Evolutionary conservation across 2,329 filamentous ascomycete species (phyloP).

Genomic region (Alternaria tenuissima): DNA sequence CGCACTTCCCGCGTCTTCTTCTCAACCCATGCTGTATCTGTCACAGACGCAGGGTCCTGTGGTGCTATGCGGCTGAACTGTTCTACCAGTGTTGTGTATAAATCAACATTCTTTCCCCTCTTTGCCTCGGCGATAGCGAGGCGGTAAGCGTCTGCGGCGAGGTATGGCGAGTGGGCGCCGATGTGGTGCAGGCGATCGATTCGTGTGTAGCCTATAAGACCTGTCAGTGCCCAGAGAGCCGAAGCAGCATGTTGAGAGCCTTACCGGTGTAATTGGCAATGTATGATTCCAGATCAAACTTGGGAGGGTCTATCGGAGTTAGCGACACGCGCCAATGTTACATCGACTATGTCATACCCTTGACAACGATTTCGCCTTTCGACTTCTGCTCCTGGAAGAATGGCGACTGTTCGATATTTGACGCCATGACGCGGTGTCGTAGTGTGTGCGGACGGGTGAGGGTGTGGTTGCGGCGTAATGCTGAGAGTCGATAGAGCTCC

Average conservation of each 20-base stretch:
- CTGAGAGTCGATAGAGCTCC: slow-evolving; percentile 18
- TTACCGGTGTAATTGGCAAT: slow-evolving; percentile 86
- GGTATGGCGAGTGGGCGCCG: slow-evolving; percentile 76
- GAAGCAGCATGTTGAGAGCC: slow-evolving; percentile 17
- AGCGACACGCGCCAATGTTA: slow-evolving; percentile 15
- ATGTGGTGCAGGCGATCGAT: slow-evolving; percentile 84
- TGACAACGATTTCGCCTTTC: slow-evolving; percentile 42
- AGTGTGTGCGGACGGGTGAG: slow-evolving; percentile 2
- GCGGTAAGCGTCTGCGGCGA: slow-evolving; percentile 82
- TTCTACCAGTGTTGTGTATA: slow-evolving; percentile 75
- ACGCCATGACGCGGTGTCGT: slow-evolving; percentile 35
- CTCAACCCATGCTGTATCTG: slow-evolving; percentile 80
- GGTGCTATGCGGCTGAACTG: slow-evolving; percentile 71
- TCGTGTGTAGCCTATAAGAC: slow-evolving; percentile 73
- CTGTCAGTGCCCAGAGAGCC: neutral
- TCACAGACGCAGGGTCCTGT: slow-evolving; percentile 70
- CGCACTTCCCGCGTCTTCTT: slow-evolving; percentile 71
- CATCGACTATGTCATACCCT: slow-evolving; percentile 32
- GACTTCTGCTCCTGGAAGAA: slow-evolving; percentile 45
- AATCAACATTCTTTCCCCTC: slow-evolving; percentile 72
- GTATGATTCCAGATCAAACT: slow-evolving; percentile 91
- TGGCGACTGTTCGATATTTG: slow-evolving; percentile 45
- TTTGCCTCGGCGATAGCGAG: slow-evolving; percentile 80
- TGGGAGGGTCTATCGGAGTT: slow-evolving; percentile 71
- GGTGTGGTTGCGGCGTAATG: slow-evolving; percentile 22